These are phyloP conservation scores for Phaeodactylum tricornutum DNA, from an alignment of 108 stramenopile genomes.

Conservation along the genomic window DNA sequence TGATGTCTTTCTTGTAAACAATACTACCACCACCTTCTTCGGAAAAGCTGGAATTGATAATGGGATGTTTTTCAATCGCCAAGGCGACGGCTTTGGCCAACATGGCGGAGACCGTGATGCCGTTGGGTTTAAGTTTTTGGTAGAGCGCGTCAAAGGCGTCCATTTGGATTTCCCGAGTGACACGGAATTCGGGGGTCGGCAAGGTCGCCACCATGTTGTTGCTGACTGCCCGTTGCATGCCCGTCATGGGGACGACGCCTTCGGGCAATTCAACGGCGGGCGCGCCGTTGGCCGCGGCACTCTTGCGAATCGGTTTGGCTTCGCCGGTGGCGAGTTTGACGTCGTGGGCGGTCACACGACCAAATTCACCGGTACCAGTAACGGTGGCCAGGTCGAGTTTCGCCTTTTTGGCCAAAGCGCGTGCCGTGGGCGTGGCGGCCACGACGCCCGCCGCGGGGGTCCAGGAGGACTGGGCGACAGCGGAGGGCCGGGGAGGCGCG, in stretches of 20 bases:
- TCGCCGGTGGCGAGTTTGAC: slow-evolving; percentile 87
- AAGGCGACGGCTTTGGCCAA: slow-evolving; percentile 93
- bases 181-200: slow-evolving; percentile 87
- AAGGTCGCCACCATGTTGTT: slow-evolving; percentile 96
- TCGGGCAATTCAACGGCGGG: slow-evolving; percentile 65
- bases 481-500: slow-evolving; percentile 28
- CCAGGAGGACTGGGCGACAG: slow-evolving; percentile 66
- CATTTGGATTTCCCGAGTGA: slow-evolving; percentile 86
- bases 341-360: slow-evolving; percentile 89
- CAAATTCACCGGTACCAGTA: slow-evolving; percentile 88
- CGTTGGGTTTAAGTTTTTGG: slow-evolving; percentile 82
- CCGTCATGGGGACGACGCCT: slow-evolving; percentile 87
- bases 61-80: slow-evolving; percentile 89
- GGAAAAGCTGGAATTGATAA: slow-evolving; percentile 89
- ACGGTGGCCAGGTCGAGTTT: slow-evolving; percentile 76
- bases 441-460: slow-evolving; percentile 79
- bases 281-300: slow-evolving; percentile 33
- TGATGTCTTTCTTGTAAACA: slow-evolving; percentile 90
- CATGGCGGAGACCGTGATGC: slow-evolving; percentile 89
- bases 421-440: slow-evolving; percentile 70
- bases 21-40: slow-evolving; percentile 57
- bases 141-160: slow-evolving; percentile 90
- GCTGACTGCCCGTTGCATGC: slow-evolving; percentile 96
- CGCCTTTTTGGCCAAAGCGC: slow-evolving; percentile 72
- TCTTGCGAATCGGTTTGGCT: slow-evolving; percentile 67